Conservation (phyloP, 768 basidiomycete species). For the Calocybe indica region DNA sequence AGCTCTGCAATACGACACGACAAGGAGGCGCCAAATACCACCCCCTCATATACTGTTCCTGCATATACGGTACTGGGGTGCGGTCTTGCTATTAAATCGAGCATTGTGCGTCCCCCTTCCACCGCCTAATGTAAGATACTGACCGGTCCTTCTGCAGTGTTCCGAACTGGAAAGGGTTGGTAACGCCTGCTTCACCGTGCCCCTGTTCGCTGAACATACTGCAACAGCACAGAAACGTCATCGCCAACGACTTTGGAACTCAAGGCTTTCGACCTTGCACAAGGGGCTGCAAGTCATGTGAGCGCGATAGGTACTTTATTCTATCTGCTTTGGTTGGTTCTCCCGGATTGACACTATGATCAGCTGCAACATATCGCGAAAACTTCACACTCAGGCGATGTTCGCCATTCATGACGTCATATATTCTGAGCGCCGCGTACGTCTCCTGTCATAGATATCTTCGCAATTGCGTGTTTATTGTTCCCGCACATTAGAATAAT, state of each 20-base stretch:
- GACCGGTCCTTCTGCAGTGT: slow-evolving; percentile 37
- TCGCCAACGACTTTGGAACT: slow-evolving; percentile 45
- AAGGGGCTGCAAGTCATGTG: slow-evolving; percentile 67
- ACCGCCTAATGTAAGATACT: slow-evolving; percentile 3
- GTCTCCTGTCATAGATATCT: slow-evolving; percentile 15
- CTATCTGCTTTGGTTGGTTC: neutral
- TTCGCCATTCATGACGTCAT: slow-evolving; percentile 64
- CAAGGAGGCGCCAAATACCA: slow-evolving; percentile 45
- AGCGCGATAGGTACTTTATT: slow-evolving; percentile 51
- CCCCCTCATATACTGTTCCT: slow-evolving; percentile 63
- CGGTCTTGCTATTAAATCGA: slow-evolving; percentile 68
- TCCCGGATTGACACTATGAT: neutral
- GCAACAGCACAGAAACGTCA: slow-evolving; percentile 34
- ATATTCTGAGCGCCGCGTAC: slow-evolving; percentile 68
- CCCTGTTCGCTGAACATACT: slow-evolving; percentile 4
- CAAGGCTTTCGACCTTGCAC: slow-evolving; percentile 72
- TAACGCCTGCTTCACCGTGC: slow-evolving; percentile 1
- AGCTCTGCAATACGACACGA: slow-evolving; percentile 51
- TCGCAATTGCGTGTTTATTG: slow-evolving; percentile 4
- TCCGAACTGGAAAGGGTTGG: slow-evolving; percentile 67
- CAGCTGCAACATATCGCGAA: slow-evolving; percentile 56
- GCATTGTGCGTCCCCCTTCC: slow-evolving; percentile 57
- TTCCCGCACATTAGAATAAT: slow-evolving; percentile 50
- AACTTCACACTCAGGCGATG: slow-evolving; percentile 53
- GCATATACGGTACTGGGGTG: slow-evolving; percentile 72